Percentiles rank a stretch among this genome's conserved stretches.
These are phyloP conservation scores for Solioccasus polychromus DNA, from an alignment of 768 basidiomycete species.

Conservation along the genomic window DNA sequence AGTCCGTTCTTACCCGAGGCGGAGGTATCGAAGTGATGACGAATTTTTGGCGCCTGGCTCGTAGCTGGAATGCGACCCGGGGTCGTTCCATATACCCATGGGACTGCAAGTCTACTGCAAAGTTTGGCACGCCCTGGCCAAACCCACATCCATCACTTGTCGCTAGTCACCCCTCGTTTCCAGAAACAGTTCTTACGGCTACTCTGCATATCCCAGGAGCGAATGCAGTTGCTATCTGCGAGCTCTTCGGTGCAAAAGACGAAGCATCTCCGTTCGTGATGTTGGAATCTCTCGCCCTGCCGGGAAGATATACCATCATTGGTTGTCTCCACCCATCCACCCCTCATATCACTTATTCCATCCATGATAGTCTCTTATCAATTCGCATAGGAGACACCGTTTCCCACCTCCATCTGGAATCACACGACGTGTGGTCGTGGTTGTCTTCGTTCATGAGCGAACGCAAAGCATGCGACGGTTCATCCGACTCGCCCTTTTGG, in stretches of 20 bases:
- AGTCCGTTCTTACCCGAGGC: constrained; percentile 70
- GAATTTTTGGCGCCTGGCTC: constrained; percentile 75
- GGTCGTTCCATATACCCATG: constrained; percentile 42
- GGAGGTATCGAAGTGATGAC: constrained; percentile 65
- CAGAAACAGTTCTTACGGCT: constrained; percentile 35
- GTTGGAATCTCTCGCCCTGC: constrained; percentile 73
- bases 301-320: constrained; percentile 73
- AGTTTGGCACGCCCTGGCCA: constrained; percentile 61
- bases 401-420: constrained; percentile 42
- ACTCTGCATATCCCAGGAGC: constrained; percentile 44
- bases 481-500: constrained; percentile 69
- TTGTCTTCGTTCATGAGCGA: constrained; percentile 64
- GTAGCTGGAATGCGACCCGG: constrained; percentile 47
- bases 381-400: constrained; percentile 38
- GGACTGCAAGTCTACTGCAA: constrained; percentile 33
- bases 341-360: constrained; percentile 54
- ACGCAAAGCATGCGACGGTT: constrained; percentile 46
- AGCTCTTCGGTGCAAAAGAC: constrained; percentile 56
- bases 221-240: constrained; percentile 49
- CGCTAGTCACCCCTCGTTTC: constrained; percentile 15
- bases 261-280: constrained; percentile 63
- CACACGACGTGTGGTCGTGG: constrained; percentile 72
- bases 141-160: constrained; percentile 29
- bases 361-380: constrained; percentile 48
- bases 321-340: constrained; percentile 55